Percentiles rank a stretch among this genome's conserved stretches.
These are phyloP conservation scores for Kingdonia uniflora DNA, from an alignment of 164 flowering plant species.

Conservation along the genomic window DNA sequence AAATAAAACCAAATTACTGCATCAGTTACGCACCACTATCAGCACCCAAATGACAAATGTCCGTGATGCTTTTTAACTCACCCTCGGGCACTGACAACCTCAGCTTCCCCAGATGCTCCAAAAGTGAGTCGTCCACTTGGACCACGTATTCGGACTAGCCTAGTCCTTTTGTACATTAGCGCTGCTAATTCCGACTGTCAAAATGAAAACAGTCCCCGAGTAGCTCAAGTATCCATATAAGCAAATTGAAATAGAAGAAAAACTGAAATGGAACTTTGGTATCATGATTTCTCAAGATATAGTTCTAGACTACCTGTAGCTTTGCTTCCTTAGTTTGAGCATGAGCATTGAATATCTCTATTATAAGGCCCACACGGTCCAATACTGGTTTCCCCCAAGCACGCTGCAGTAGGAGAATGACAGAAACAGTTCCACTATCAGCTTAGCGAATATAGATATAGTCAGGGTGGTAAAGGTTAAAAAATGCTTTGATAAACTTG, in stretches of 20 bases:
- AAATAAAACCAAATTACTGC: too few relatives aligned
- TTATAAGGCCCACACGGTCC: conserved; percentile 92
- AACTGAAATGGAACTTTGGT: not conserved
- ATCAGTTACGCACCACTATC: too few relatives aligned
- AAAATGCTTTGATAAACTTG: too few relatives aligned
- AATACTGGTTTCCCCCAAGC: conserved; percentile 77
- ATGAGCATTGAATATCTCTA: conserved; percentile 95
- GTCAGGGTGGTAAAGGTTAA: not conserved
- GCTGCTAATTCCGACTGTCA: conserved; percentile 87
- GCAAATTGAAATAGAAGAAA: not conserved
- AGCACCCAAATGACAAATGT: too few relatives aligned
- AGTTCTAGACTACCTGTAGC: conserved; percentile 46
- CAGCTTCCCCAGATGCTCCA: conserved; percentile 77
- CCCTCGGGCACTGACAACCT: conserved; percentile 99
- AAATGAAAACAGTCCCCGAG: conserved; percentile 5
- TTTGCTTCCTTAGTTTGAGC: conserved; percentile 91
- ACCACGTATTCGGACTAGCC: conserved; percentile 85
- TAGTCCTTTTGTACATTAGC: conserved; percentile 71
- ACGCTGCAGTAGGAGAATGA: conserved; percentile 29
- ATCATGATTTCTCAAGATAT: not conserved
- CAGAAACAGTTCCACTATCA: not conserved
- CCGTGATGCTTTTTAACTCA: conserved; percentile 23
- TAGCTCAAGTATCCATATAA: not conserved
- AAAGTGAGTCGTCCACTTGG: conserved; percentile 62
- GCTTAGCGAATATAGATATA: not conserved